Evolutionary conservation across 1,284 basidiomycete species (phyloP).

Genomic region (Sutorius eximius): DNA sequence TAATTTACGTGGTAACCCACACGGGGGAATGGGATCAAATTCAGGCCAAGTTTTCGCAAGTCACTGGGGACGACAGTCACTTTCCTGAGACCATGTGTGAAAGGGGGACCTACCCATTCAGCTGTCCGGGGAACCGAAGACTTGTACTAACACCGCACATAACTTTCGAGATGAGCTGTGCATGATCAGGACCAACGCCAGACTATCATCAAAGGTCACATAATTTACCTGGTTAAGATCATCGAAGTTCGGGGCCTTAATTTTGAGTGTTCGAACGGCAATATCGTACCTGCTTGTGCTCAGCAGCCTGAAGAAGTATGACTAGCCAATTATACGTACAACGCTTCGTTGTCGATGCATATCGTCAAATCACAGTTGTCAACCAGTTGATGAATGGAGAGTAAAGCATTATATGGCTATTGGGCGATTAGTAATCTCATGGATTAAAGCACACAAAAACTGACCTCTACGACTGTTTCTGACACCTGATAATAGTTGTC

Average conservation of each 20-base stretch:
- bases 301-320: neutral
- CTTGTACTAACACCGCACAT: conserved; percentile 92
- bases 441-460: conserved; percentile 6
- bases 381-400: conserved; percentile 89
- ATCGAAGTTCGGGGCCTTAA: conserved; percentile 68
- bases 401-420: conserved; percentile 86
- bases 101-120: conserved; percentile 66
- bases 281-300: conserved; percentile 70
- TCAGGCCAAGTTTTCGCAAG: conserved; percentile 90
- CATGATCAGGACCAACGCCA: neutral
- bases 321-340: conserved; percentile 47
- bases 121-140: conserved; percentile 90
- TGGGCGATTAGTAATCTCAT: conserved; percentile 1
- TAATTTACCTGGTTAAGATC: conserved; percentile 75
- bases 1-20: conserved; percentile 40
- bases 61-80: conserved; percentile 53
- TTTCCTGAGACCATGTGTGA: neutral
- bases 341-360: conserved; percentile 92
- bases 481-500: conserved; percentile 59
- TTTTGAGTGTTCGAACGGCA: conserved; percentile 72
- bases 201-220: conserved; percentile 13
- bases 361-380: conserved; percentile 91
- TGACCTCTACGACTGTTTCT: conserved; percentile 90
- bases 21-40: conserved; percentile 91
- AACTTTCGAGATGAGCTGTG: conserved; percentile 73